Base-by-base conservation (phyloP, 106 monocot species). In the Vanilla planifolia region DNA sequence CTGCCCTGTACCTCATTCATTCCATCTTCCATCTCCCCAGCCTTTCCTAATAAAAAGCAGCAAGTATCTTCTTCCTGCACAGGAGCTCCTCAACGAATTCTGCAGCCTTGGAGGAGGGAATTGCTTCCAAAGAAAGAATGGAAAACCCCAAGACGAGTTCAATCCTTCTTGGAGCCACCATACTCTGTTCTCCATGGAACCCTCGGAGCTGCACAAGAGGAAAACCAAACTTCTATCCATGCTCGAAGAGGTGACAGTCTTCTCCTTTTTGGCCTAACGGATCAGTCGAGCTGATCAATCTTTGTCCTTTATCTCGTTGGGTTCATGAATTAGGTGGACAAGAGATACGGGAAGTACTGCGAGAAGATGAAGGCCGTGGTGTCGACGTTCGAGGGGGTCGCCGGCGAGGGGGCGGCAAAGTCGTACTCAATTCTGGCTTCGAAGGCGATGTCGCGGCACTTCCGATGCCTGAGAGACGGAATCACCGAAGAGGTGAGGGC, bases 391-490 rank as follows among this genome's bases (percentile, higher is more conserved):
- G 81, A 82, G 24, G 64, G 34, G 11, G 68, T 62, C 55, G 81
- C 60, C 23, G 81, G 81, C 16, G 69, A 72, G 30, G 69, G 73
- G 0, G 59, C 81, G n/a, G 76, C 81, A 16, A 51, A 30, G 5
- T 69, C 73, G 10, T 82, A 82, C 60, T 60, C 76, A 10, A 63
- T 60, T 13, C 30, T 77, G 50, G 81, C 81, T 25, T 69, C 65
- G 36, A 82, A 72, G 81, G 81, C 81, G 11, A 77, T 82, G 76
- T 82, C 81, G 19, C 51, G 65, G 47, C 81, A 82, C 58, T 82
- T 82, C 60, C 58, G 76, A 52, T 77, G 73, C 29, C 43, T 82
- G 19, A 72, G 76, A 44, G 76, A 82, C 24, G 76, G 67, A 11
- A 73, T 82, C 24, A 64, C 25, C 42, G 69, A 55, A 1, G 69